phyloP scores from a whole-genome alignment of 2,329 filamentous ascomycete genomes.

The Nectriaceae sp. region DNA sequence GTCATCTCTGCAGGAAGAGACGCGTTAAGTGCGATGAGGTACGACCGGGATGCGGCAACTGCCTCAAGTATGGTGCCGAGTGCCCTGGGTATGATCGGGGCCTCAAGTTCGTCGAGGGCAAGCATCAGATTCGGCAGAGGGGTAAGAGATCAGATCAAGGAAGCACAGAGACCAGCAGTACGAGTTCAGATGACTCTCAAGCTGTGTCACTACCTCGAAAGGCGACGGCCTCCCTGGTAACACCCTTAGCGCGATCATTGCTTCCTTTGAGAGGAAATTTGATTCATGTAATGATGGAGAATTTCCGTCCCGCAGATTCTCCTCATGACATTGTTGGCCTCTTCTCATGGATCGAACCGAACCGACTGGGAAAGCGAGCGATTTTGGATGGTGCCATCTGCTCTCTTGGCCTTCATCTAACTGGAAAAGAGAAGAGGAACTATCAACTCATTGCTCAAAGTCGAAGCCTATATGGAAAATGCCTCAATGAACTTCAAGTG shows the following conservation, averaged over 20 bases:
- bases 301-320: constrained; percentile 15
- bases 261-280: constrained; percentile 31
- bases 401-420: constrained; percentile 39
- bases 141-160: constrained; percentile 15
- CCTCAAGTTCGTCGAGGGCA: constrained; percentile 42
- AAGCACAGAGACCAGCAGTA: constrained; percentile 4
- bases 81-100: constrained; percentile 42
- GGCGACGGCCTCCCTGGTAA: constrained; percentile 9
- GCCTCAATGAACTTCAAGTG: constrained; percentile 37
- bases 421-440: constrained; percentile 37
- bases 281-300: constrained; percentile 34
- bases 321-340: constrained; percentile 26
- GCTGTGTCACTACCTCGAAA: constrained; percentile 1
- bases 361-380: constrained; percentile 35
- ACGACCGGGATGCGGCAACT: constrained; percentile 43
- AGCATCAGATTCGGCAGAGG: constrained; percentile 39
- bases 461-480: constrained; percentile 39
- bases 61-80: constrained; percentile 38
- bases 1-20: constrained; percentile 42
- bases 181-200: constrained; percentile 18
- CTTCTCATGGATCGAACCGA: constrained; percentile 28
- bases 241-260: constrained; percentile 12
- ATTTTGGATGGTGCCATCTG: constrained; percentile 41
- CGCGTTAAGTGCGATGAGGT: constrained; percentile 49
- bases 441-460: constrained; percentile 34